Percentiles rank a stretch among this genome's conserved stretches.
Conservation (phyloP, 139 green algal genomes). For the Diplosphaera chodatii region DNA sequence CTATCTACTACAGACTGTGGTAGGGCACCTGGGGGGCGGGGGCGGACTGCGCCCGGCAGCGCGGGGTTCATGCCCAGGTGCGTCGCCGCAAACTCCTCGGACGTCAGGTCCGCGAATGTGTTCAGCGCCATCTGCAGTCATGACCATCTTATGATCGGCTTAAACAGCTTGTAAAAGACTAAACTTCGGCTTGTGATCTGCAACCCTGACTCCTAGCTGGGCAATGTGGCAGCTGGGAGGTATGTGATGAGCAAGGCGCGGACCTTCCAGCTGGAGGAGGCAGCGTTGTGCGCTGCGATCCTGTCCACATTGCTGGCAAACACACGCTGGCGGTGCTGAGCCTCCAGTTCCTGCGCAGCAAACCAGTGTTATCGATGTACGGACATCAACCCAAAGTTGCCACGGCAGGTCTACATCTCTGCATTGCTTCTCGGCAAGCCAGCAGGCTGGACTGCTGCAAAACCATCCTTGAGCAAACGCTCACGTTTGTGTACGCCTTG, state of each 20-base stretch:
- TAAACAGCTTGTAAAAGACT: too few species aligned
- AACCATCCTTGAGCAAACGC: not conserved
- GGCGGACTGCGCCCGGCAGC: not conserved
- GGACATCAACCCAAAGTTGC: not conserved
- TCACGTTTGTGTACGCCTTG: constrained; percentile 13
- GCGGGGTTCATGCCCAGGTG: constrained; percentile 39
- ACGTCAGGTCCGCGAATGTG: constrained; percentile 78
- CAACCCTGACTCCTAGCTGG: constrained; percentile 14
- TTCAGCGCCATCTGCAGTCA: constrained; percentile 72
- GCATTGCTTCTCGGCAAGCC: not conserved
- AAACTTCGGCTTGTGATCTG: constrained; percentile 42
- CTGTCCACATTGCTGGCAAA: constrained; percentile 23
- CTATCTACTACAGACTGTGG: not conserved
- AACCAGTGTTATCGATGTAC: not conserved
- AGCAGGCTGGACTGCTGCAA: not conserved
- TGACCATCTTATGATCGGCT: too few species aligned
- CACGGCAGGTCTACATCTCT: not conserved
- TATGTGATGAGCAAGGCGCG: not conserved
- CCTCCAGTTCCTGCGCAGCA: constrained; percentile 2
- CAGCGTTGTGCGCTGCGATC: constrained; percentile 26
- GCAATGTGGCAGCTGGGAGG: constrained; percentile 11
- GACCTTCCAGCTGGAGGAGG: constrained; percentile 7
- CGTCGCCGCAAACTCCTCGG: constrained; percentile 66
- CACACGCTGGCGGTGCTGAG: not conserved
- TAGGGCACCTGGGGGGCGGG: constrained; percentile 5